phyloP scores from a whole-genome alignment of 495 filamentous ascomycete genomes.

The Collariella sp. region DNA sequence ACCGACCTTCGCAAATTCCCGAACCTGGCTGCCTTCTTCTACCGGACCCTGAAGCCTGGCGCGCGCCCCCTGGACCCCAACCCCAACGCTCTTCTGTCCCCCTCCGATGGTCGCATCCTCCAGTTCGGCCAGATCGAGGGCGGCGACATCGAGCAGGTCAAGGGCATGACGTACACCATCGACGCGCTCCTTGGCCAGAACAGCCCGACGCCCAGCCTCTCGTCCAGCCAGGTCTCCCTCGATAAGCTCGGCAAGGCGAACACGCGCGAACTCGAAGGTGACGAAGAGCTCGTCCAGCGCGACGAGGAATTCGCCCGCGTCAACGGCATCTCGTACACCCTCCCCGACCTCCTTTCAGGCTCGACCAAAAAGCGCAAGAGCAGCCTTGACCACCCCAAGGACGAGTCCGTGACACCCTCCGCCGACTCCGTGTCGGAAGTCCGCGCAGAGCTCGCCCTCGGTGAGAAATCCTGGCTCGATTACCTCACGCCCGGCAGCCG shows the following conservation, averaged over 20 bases:
- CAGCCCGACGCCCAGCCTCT: conserved; percentile 37
- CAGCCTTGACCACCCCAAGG: conserved; percentile 29
- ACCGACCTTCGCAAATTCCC: conserved; percentile 80
- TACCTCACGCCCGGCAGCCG: conserved; percentile 48
- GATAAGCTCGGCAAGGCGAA: conserved; percentile 11
- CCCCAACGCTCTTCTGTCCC: conserved; percentile 68
- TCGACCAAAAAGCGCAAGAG: conserved; percentile 29
- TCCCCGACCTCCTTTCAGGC: conserved; percentile 84
- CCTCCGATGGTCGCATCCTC: conserved; percentile 80
- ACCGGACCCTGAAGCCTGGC: conserved; percentile 84
- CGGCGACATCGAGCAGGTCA: conserved; percentile 96
- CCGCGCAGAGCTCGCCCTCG: conserved; percentile 68
- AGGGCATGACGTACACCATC: conserved; percentile 94
- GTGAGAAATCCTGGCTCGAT: conserved; percentile 70
- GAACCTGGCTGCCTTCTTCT: conserved; percentile 96
- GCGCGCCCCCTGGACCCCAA: conserved; percentile 79
- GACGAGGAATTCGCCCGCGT: conserved; percentile 92
- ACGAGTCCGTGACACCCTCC: conserved; percentile 47
- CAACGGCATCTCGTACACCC: conserved; percentile 94
- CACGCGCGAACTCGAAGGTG: conserved; percentile 23
- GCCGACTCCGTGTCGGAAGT: conserved; percentile 70
- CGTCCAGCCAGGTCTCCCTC: conserved; percentile 18
- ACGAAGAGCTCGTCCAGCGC: conserved; percentile 58
- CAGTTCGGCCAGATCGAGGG: conserved; percentile 88
- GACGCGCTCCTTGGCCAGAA: conserved; percentile 78